A percentile compares a stretch with the other conserved stretches of the same genome.
Evolutionary conservation across 1,139 yeast genomes (phyloP).

Genomic region (Hansenula anomala): DNA sequence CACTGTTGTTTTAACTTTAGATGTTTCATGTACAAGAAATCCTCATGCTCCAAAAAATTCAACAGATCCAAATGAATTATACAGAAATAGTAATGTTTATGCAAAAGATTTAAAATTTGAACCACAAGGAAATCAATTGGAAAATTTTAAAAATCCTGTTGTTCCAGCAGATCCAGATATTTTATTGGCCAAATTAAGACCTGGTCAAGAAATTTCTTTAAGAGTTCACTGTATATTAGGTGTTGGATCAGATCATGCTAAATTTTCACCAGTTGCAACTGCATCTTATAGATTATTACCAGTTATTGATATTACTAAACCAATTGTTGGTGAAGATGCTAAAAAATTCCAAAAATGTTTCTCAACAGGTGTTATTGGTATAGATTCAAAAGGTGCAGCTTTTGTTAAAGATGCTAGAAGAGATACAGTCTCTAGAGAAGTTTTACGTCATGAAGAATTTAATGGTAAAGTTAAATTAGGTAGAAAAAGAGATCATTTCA

Average conservation of each 20-base stretch:
- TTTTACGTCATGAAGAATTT: conserved; percentile 87
- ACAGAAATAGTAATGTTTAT: conserved; percentile 79
- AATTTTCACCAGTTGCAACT: conserved; percentile 94
- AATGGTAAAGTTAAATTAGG: conserved; percentile 87
- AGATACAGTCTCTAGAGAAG: conserved; percentile 96
- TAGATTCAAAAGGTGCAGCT: conserved; percentile 67
- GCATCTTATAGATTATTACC: conserved; percentile 97
- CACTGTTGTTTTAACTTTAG: conserved; percentile 78
- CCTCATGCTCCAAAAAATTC: conserved; percentile 77
- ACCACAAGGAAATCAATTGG: conserved; percentile 86
- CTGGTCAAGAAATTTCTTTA: conserved; percentile 92
- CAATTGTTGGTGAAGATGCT: conserved; percentile 77
- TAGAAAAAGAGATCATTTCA: conserved; percentile 86
- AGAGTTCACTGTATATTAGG: conserved; percentile 91
- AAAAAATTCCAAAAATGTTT: conserved; percentile 80
- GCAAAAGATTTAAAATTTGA: conserved; percentile 86
- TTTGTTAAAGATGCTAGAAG: conserved; percentile 81
- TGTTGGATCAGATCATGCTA: conserved; percentile 92
- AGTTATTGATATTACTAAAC: conserved; percentile 70
- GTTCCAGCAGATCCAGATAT: conserved; percentile 84
- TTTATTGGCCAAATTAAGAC: conserved; percentile 85
- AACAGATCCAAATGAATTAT: conserved; percentile 78
- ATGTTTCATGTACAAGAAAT: conserved; percentile 79
- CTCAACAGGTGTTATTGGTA: conserved; percentile 87
- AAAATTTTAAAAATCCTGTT: conserved; percentile 63